A percentile compares a stretch with the other conserved stretches of the same genome.
These are phyloP conservation scores for Thyridium curvatum DNA, from an alignment of 2,329 filamentous ascomycete genomes.

Conservation along the genomic window DNA sequence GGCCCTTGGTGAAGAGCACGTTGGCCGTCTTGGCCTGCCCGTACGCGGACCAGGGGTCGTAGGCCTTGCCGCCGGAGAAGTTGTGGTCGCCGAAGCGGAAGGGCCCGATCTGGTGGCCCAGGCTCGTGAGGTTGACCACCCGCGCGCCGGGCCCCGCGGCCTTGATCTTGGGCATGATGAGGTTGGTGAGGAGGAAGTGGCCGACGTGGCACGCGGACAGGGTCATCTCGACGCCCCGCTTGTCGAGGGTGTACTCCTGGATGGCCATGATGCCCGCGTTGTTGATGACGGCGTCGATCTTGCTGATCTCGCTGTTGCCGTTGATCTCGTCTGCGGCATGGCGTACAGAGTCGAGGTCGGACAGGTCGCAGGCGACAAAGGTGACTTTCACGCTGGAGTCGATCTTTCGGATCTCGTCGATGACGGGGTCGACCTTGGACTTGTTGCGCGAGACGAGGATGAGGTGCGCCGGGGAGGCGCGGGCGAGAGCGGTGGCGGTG, in stretches of 20 bases:
- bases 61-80: conserved; percentile 18
- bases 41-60: conserved; percentile 13
- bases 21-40: conserved; percentile 22
- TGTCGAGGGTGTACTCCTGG: conserved; percentile 22
- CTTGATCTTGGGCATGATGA: conserved; percentile 35
- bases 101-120: conserved; percentile 17
- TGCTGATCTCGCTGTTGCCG: conserved; percentile 22
- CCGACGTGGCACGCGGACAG: conserved; percentile 37
- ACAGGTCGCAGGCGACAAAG: conserved; percentile 29
- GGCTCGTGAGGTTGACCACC: conserved; percentile 35
- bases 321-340: conserved; percentile 24
- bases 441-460: conserved; percentile 10
- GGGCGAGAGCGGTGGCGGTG: conserved; percentile 8
- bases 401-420: conserved; percentile 19
- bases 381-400: conserved; percentile 21
- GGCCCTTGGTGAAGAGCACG: conserved; percentile 15
- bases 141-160: conserved; percentile 19
- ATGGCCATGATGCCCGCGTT: conserved; percentile 36
- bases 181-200: conserved; percentile 39
- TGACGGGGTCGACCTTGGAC: conserved; percentile 21
- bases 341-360: conserved; percentile 26
- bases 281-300: conserved; percentile 34
- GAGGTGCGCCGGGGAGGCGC: conserved; percentile 7
- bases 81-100: conserved; percentile 6
- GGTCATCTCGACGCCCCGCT: conserved; percentile 32